phyloP scores from a whole-genome alignment of 2,329 filamentous ascomycete species.

The Penicillium sp. region DNA sequence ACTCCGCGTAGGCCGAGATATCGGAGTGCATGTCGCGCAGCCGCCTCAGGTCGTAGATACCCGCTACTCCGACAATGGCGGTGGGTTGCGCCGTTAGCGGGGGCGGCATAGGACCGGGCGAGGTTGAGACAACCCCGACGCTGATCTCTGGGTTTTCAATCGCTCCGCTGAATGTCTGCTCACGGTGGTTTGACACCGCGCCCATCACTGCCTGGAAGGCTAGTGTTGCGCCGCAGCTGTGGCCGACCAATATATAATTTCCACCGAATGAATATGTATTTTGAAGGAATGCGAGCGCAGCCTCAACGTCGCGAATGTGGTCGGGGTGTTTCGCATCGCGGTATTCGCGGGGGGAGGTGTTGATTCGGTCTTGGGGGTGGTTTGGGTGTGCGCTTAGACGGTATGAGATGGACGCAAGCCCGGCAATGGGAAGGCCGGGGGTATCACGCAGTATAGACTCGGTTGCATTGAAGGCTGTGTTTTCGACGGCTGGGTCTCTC shows the following conservation, averaged over 20 bases:
- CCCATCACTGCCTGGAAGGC: constrained; percentile 48
- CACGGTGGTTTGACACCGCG: constrained; percentile 15
- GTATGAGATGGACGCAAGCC: constrained; percentile 50
- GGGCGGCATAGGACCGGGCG: constrained; percentile 14
- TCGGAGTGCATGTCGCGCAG: constrained; percentile 37
- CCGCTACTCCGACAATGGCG: constrained; percentile 46
- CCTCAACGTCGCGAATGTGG: constrained; percentile 46
- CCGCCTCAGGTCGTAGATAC: constrained; percentile 47
- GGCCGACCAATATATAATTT: constrained; percentile 48
- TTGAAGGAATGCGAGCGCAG: constrained; percentile 45
- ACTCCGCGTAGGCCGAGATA: constrained; percentile 39
- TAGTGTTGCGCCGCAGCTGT: constrained; percentile 51
- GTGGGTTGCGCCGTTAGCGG: constrained; percentile 29
- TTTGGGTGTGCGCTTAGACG: constrained; percentile 47
- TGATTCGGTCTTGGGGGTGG: constrained; percentile 38
- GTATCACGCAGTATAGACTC: constrained; percentile 33
- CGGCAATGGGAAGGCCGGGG: constrained; percentile 34
- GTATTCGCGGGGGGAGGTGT: constrained; percentile 29
- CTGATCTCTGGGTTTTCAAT: constrained; percentile 6
- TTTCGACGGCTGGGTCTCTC: constrained; percentile 47
- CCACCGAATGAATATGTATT: constrained; percentile 40
- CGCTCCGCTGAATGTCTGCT: constrained; percentile 9
- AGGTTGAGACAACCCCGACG: constrained; percentile 10
- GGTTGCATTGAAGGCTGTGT: constrained; percentile 38
- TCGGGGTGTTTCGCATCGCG: constrained; percentile 47